These are phyloP conservation scores for Gypsophila paniculata DNA, from an alignment of 179 eudicot genomes.

Conservation along the genomic window DNA sequence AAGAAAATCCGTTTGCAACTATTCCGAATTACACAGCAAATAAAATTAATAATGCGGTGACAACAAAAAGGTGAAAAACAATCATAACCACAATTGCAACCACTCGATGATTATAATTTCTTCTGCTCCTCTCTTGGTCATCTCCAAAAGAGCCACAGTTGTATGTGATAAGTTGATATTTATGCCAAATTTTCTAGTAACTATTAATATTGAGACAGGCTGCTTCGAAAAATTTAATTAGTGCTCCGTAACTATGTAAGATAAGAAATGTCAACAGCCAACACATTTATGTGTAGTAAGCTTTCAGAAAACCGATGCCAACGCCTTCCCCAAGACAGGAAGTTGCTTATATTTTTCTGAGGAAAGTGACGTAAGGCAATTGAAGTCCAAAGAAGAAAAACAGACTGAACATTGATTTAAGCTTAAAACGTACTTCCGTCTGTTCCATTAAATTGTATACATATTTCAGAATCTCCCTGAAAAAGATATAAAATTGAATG, in stretches of 20 bases:
- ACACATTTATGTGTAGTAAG: not conserved
- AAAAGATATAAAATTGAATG: too few species aligned
- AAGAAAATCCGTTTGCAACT: conserved; percentile 3
- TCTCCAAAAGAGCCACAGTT: not conserved
- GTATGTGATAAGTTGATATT: not conserved
- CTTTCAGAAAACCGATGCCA: not conserved
- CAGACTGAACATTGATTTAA: not conserved
- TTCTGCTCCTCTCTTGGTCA: not conserved
- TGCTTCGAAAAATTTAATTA: not conserved
- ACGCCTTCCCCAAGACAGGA: not conserved
- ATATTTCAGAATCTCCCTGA: too few species aligned
- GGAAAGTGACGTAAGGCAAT: conserved; percentile 1
- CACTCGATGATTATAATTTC: not conserved
- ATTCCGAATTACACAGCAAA: not conserved
- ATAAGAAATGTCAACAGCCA: not conserved
- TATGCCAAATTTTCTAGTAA: not conserved
- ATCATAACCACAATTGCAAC: not conserved
- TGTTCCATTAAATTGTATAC: too few species aligned
- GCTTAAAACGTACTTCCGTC: not conserved
- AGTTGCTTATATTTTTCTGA: not conserved
- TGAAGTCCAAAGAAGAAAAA: not conserved
- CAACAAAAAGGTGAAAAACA: not conserved
- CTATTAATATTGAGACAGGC: not conserved
- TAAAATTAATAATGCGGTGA: not conserved
- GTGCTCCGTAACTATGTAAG: not conserved